Percentiles rank a stretch among this genome's conserved stretches.
Evolutionary conservation across 129 eudicot species (phyloP).

Genomic region (Heracleum sosnowskyi): DNA sequence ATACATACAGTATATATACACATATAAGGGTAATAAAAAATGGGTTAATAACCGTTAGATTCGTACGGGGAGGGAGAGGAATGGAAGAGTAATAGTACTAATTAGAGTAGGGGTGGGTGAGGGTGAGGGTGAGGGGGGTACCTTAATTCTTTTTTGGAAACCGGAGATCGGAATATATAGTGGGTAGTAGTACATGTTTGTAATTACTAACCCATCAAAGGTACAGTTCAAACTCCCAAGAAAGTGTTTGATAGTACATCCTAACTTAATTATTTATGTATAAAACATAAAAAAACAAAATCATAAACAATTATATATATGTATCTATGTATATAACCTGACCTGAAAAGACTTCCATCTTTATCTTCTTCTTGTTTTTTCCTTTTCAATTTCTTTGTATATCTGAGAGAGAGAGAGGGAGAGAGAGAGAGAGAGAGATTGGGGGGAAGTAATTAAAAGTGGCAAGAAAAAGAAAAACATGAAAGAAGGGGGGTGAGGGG

Average conservation of each 20-base stretch:
- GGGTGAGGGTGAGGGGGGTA: neutral
- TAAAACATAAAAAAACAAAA: neutral
- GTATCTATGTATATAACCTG: neutral
- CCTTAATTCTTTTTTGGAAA: constrained; percentile 2
- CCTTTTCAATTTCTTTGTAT: neutral
- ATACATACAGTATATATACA: neutral
- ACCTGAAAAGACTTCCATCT: neutral
- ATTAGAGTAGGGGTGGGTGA: neutral
- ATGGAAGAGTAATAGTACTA: neutral
- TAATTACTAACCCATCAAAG: neutral
- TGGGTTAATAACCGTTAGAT: neutral
- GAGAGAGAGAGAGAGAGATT: neutral
- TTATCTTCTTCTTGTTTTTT: neutral
- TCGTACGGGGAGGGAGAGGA: neutral
- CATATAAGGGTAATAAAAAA: neutral
- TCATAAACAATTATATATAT: neutral
- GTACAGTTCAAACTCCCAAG: constrained; percentile 4
- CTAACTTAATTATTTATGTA: too few relatives aligned
- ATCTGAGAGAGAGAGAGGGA: neutral
- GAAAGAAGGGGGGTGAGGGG: too few relatives aligned
- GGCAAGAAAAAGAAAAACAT: neutral
- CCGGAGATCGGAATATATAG: neutral
- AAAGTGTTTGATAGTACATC: neutral
- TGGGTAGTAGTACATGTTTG: neutral
- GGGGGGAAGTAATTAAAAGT: neutral